Conservation (phyloP, 805 yeast species). For the Blastobotrys terrestris region DNA sequence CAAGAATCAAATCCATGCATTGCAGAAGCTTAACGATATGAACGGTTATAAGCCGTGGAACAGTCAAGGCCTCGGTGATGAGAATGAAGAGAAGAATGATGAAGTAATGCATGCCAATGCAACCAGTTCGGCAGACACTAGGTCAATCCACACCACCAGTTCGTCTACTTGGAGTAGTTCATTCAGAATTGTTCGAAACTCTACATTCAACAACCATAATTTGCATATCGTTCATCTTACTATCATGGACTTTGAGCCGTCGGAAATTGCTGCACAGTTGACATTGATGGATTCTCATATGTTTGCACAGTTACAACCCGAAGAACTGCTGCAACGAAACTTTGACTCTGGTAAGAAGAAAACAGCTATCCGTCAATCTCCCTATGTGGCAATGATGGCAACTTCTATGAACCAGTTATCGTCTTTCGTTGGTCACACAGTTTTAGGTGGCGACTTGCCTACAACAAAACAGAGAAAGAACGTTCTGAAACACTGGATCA, state of each 20-base stretch:
- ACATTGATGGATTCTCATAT: constrained; percentile 30
- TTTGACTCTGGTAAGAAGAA: constrained; percentile 23
- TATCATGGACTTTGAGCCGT: constrained; percentile 27
- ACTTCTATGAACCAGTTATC: constrained; percentile 29
- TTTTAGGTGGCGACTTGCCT: constrained; percentile 24
- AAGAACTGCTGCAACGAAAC: constrained; percentile 31
- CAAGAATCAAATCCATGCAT: background rate
- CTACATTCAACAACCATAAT: background rate
- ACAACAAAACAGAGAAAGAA: constrained; percentile 27
- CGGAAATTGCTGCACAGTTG: constrained; percentile 31
- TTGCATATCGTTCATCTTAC: constrained; percentile 8
- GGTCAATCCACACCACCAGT: constrained; percentile 2
- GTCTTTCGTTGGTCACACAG: constrained; percentile 33
- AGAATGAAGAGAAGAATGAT: background rate
- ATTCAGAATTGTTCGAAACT: constrained; percentile 7
- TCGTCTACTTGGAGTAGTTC: constrained; percentile 16
- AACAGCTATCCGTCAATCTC: constrained; percentile 27
- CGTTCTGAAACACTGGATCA: constrained; percentile 33
- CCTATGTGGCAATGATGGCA: constrained; percentile 27
- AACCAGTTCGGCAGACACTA: background rate
- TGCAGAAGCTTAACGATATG: background rate
- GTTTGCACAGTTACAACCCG: constrained; percentile 24
- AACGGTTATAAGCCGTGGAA: constrained; percentile 4
- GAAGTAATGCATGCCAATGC: background rate
- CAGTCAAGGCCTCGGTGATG: background rate